phyloP scores from a whole-genome alignment of 1,284 basidiomycete species.

The Neolentinus lepideus region DNA sequence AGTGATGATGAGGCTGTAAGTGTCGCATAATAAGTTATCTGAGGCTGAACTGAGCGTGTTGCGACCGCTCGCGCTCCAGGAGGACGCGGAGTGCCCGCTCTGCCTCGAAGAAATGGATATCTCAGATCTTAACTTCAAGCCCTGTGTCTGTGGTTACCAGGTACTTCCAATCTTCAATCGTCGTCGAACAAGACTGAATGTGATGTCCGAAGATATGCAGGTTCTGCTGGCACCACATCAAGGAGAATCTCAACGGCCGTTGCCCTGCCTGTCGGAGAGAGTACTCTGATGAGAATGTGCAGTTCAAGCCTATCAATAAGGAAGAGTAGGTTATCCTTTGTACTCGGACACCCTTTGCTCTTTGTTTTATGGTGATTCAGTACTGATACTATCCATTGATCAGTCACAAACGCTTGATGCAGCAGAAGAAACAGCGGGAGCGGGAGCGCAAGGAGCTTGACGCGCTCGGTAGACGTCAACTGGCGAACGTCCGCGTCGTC shows the following conservation, averaged over 20 bases:
- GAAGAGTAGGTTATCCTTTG: conserved; percentile 73
- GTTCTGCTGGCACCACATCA: conserved; percentile 99
- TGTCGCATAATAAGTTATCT: neutral
- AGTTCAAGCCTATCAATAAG: conserved; percentile 93
- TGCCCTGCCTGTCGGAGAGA: conserved; percentile 96
- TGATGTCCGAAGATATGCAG: conserved; percentile 81
- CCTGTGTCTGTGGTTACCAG: conserved; percentile 98
- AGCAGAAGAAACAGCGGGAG: conserved; percentile 94
- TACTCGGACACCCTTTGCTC: neutral
- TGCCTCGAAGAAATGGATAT: conserved; percentile 99
- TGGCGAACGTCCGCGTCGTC: conserved; percentile 93
- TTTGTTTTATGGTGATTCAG: too few species aligned
- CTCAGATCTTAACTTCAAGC: conserved; percentile 98
- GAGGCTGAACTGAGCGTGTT: neutral
- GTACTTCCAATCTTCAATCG: conserved; percentile 34
- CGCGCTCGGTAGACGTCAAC: conserved; percentile 76
- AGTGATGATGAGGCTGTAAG: conserved; percentile 86
- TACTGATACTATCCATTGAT: conserved; percentile 7
- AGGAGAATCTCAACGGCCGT: conserved; percentile 91
- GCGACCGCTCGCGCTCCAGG: conserved; percentile 39
- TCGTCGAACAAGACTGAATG: conserved; percentile 9
- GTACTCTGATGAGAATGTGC: conserved; percentile 90
- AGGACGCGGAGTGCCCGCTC: conserved; percentile 96
- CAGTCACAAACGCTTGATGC: conserved; percentile 92
- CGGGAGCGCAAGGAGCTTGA: conserved; percentile 96